Evolutionary conservation across 2,329 filamentous ascomycete genomes (phyloP), one percentile per base, ranked within the genome.

Genomic region (Aspergillus candidus): DNA sequence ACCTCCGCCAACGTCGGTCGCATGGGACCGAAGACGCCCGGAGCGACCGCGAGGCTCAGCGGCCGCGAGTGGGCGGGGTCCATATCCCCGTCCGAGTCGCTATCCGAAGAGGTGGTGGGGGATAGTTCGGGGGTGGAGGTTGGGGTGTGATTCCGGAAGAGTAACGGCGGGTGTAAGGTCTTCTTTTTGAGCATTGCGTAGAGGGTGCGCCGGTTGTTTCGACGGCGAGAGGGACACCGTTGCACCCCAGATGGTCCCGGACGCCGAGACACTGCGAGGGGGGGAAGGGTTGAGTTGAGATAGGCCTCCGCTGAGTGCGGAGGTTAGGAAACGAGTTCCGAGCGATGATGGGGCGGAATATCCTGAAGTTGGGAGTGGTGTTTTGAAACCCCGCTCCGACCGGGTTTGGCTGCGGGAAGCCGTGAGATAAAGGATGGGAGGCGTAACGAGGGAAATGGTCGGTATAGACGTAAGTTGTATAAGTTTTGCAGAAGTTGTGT

Each of bases 1-100:
- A 98, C 94, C 58, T 97, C 91, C 47, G 83, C 78, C 39, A 98
- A 74, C 27, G 88, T 85, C 35, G 88, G 91, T 59, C 81, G 73
- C 55, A 61, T 78, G 65, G 67, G 56, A 52, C 63, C 61, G 41
- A 64, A 63, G 38, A 60, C 60, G 49, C 68, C 65, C 47, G 59
- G 55, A 38, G 68, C 65, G 43, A 67, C 61, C 35, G 62, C 59
- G 49, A 73, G 56, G 59, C 69, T 73, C 45, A 68, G 61, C 35
- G 72, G 71, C 55, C 70, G 63, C 44, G 69, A 66, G 52, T 59
- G 58, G 39, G 63, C 50, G 48, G 55, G 55, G 60, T 71, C 61
- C 67, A 70, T 63, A 52, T 64, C 68, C 68, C 69, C 67, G 57
- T 72, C 67, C 35, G 70, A 66, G 43, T 72, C 66, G 50, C 63